Evolutionary conservation across 2,329 filamentous ascomycete genomes (phyloP).

Genomic region (Pseudocercospora crystallina): DNA sequence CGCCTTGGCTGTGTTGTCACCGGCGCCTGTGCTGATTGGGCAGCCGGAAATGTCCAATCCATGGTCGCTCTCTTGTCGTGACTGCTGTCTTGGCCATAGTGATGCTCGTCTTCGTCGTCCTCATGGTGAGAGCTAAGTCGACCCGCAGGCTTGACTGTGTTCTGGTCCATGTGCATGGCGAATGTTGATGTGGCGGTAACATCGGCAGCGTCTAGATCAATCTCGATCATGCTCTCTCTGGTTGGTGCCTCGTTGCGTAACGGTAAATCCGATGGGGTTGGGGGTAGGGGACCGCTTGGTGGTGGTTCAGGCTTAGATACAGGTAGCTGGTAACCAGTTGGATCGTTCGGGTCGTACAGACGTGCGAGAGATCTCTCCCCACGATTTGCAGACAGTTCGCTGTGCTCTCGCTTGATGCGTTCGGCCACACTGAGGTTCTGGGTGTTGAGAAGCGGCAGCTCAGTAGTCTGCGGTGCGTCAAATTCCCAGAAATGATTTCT

Average conservation of each 20-base stretch:
- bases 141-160: constrained; percentile 19
- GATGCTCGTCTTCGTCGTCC: constrained; percentile 42
- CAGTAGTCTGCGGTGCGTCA: constrained; percentile 20
- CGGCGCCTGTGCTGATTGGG: not conserved
- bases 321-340: constrained; percentile 56
- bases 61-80: constrained; percentile 44
- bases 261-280: constrained; percentile 52
- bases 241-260: constrained; percentile 47
- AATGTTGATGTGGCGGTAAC: constrained; percentile 48
- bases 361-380: constrained; percentile 58
- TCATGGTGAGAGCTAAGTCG: constrained; percentile 32
- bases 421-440: constrained; percentile 27
- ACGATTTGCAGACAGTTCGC: constrained; percentile 57
- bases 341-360: constrained; percentile 54
- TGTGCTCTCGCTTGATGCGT: constrained; percentile 50
- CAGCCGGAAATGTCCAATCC: constrained; percentile 54
- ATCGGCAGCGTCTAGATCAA: constrained; percentile 59
- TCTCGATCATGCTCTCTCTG: constrained; percentile 54
- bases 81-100: constrained; percentile 35
- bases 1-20: not conserved
- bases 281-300: constrained; percentile 23
- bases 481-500: constrained; percentile 26
- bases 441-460: constrained; percentile 21
- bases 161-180: constrained; percentile 39
- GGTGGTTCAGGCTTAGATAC: constrained; percentile 44